A percentile compares a stretch with the other conserved stretches of the same genome.
Evolutionary conservation across 768 basidiomycete species (phyloP).

Genomic region (Collybia sp.): DNA sequence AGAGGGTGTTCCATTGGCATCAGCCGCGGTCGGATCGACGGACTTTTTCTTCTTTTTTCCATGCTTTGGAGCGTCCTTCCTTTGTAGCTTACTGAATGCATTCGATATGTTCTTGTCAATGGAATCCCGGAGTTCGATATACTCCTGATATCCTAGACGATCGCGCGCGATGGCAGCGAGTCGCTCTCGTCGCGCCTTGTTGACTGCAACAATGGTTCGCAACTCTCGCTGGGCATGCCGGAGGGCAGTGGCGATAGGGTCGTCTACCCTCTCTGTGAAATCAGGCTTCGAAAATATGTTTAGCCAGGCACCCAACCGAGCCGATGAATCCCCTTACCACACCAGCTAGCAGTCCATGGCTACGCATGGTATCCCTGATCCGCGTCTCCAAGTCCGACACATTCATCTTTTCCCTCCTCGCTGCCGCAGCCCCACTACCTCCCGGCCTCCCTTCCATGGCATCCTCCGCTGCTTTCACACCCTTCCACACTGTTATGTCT

Average conservation of each 20-base stretch:
- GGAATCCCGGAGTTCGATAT: slow-evolving; percentile 76
- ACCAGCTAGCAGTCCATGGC: slow-evolving; percentile 63
- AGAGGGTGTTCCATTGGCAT: slow-evolving; percentile 25
- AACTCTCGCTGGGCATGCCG: slow-evolving; percentile 85
- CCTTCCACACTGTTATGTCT: slow-evolving; percentile 63
- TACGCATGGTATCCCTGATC: slow-evolving; percentile 72
- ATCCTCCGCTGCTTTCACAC: slow-evolving; percentile 79
- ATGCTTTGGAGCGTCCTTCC: slow-evolving; percentile 72
- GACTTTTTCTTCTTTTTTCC: slow-evolving; percentile 75
- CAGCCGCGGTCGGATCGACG: slow-evolving; percentile 19
- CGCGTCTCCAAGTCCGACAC: slow-evolving; percentile 76
- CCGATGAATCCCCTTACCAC: slow-evolving; percentile 47
- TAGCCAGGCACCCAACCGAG: slow-evolving; percentile 1
- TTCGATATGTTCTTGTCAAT: slow-evolving; percentile 81
- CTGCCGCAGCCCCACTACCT: slow-evolving; percentile 74
- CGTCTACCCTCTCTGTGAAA: slow-evolving; percentile 78
- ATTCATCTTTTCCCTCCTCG: slow-evolving; percentile 69
- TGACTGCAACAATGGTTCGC: slow-evolving; percentile 68
- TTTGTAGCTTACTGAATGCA: slow-evolving; percentile 76
- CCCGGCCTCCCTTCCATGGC: slow-evolving; percentile 82
- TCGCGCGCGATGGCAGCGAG: slow-evolving; percentile 77
- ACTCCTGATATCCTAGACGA: slow-evolving; percentile 89
- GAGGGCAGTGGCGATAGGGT: slow-evolving; percentile 88
- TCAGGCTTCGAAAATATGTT: slow-evolving; percentile 49
- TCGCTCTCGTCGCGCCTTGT: slow-evolving; percentile 77